Base-by-base conservation (phyloP, 2,329 filamentous ascomycete genomes). In the Apiospora arundinis region DNA sequence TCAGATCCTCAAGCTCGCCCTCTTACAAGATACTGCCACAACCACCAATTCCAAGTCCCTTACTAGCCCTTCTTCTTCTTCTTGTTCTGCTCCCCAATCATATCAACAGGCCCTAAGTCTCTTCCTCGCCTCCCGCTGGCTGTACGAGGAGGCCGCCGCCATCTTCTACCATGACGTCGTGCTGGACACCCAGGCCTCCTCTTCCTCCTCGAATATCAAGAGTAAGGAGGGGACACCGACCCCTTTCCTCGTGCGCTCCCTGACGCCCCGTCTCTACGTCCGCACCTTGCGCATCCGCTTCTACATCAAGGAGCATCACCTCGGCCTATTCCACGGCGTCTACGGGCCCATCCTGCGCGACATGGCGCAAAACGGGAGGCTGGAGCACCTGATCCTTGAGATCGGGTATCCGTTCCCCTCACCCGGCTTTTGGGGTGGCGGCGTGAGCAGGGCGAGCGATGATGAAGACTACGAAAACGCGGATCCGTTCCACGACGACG, bases 121-220 rank as follows among this genome's bases (percentile, higher is more conserved):
- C 37, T 76, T 80, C 71, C 70, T 78, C 0, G 73, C 74, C 5
- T 76, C 73, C 37, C 71, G 72, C 25, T 69, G 70, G 52, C 56
- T 78, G 21, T 78, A 79, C 70, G 48, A 70, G 5, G 78, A 79
- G 70, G 74, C 76, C 6, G 77, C 77, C 25, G 70, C 76, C 12
- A 73, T 79, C 28, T 79, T 77, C 70, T 79, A 78, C 60, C 69
- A 73, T 18, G 73, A 79, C 37, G 74, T 77, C 21, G 67, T 72
- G n/a, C 70, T 78, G 42, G 75, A 78, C 67, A 74, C 72, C 40
- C 74, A 73, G 4, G 52, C 52, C 52, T 70, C 71, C 1, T 69
- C 76, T 6, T 75, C 37, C 73, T 72, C 6, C 75, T n/a, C 45
- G 1, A n/a, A 48, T 18, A 21, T n/a, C 21, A 18, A 48, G 45